Base-by-base conservation (phyloP, 495 filamentous ascomycete species). In the Usnea hakonensis region DNA sequence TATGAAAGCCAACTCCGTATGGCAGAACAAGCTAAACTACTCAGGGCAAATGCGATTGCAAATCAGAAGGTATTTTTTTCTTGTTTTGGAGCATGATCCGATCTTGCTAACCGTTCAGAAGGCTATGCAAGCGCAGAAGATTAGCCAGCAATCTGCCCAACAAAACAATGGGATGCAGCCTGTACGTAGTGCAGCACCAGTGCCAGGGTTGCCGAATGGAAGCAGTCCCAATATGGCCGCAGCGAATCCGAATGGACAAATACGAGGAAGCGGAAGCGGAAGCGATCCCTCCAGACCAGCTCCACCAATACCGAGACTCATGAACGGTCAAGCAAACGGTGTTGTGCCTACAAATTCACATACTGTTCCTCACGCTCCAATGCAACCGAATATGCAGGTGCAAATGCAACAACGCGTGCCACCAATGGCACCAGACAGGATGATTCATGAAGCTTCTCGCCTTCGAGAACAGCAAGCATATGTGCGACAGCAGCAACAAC, bases 1-100 rank as follows among this genome's bases (percentile, higher is more conserved):
- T 84, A 87, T 71, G 91, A 97, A 60, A 84, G 87, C 37, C 92
- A 97, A 60, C 73, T 89, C 67, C 89, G 89, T 63, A 72, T 89
- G 50, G 81, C 83, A 46, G 90, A 95, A 74, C 83, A 85, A 50
- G 67, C 85, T 90, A 74, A 81, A 83, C 35, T 84, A 88, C 62
- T 82, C 85, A 28, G 80, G 85, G 68, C 86, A 90, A 68, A 75
- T 82, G 72, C 75, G 82, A 58, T 78, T 80, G 48, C 76, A 79
- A 50, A 50, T 59, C 81, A 84, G 69, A 81, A 83, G 75, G 88
- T 89, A 82, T 69, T 64, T 33, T 17, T 57, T 36, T 30, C 23
- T 5, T 32, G 6, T 48, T 23, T 13, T 36, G 23, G n/a, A 13
- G 37, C 17, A 1, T 32, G n/a, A 43, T 14, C 19, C 21, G 19